A percentile compares a stretch with the other conserved stretches of the same genome.
Conservation (phyloP, 2,329 filamentous ascomycete species). For the Ophiocordyceps camponoti-leonardi region DNA sequence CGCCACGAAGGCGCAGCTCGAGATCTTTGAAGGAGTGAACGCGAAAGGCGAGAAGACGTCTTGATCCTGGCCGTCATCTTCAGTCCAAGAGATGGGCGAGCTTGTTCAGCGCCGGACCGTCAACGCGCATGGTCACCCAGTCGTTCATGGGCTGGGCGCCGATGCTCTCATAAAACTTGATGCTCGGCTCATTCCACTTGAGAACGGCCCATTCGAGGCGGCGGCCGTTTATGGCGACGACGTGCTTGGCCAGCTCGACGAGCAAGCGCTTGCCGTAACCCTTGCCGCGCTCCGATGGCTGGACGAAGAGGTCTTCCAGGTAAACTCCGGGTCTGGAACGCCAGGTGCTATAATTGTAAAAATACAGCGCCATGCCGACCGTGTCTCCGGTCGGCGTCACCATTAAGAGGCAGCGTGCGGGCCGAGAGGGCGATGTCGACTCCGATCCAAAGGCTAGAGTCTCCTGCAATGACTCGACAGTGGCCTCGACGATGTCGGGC, state of each 20-base stretch:
- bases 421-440: constrained; percentile 36
- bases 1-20: constrained; percentile 16
- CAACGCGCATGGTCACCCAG: constrained; percentile 62
- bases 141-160: constrained; percentile 51
- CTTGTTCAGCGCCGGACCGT: constrained; percentile 45
- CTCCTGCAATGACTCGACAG: constrained; percentile 48
- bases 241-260: constrained; percentile 61
- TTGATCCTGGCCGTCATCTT: neutral
- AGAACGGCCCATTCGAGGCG: constrained; percentile 82
- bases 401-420: constrained; percentile 61
- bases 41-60: constrained; percentile 7
- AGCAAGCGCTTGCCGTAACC: constrained; percentile 71
- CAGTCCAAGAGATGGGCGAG: constrained; percentile 30
- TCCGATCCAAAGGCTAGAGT: constrained; percentile 68
- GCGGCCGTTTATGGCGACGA: constrained; percentile 51
- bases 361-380: constrained; percentile 76
- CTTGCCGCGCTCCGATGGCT: constrained; percentile 47
- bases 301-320: constrained; percentile 84
- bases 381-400: constrained; percentile 26
- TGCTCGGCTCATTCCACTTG: constrained; percentile 83
- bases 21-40: constrained; percentile 31
- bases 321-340: constrained; percentile 74
- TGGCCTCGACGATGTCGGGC: constrained; percentile 58
- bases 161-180: constrained; percentile 65
- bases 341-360: constrained; percentile 95